Base-by-base conservation (phyloP, 805 yeast genomes). In the Lachancea mirantina region DNA sequence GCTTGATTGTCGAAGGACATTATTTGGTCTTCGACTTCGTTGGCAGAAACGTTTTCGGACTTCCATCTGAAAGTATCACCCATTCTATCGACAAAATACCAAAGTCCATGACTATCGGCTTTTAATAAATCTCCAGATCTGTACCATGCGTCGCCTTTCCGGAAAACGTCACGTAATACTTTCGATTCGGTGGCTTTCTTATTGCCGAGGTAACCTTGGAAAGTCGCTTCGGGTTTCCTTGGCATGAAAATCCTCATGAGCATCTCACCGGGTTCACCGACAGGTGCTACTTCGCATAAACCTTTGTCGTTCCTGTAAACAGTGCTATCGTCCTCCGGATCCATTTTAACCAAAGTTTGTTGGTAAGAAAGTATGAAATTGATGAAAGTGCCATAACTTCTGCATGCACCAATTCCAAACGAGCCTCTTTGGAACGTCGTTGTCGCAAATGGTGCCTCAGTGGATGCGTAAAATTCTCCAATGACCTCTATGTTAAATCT, bases 1-100 rank as follows among this genome's bases (percentile, higher is more conserved):
- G 29, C 32, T 10, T 52, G 43, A 13, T 46, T 45, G 15, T 56
- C 61, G 18, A 62, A 54, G 4, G 60, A 38, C 30, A 63, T 53
- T 18, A 83, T 58, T 51, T 76, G 78, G 50, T 79, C 82, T 53
- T 89, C 96, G 23, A 88, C 96, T 61, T 88, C 96, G 20, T 88
- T 78, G 9, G 96, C 87, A 11, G 92, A 77, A 8, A 89, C 96
- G 56, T 88, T 88, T 61, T 88, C 97, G 2, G 94, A 81, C 62
- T 85, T 89, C 97, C 97, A 88, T 47, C 97, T 70, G 64, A 83
- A 88, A 0, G 96, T 89, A 52, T 88, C 97, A 25, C 97, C 97
- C 50, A 89, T 61, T 50, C 97, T 68, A 64, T 88, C 97, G 27
- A 87, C 84, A 57, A 88, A 88, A 59, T 80, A 84, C 54, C 81